Conservation (phyloP, 1,284 basidiomycete genomes). For the Coniferiporia weirii region DNA sequence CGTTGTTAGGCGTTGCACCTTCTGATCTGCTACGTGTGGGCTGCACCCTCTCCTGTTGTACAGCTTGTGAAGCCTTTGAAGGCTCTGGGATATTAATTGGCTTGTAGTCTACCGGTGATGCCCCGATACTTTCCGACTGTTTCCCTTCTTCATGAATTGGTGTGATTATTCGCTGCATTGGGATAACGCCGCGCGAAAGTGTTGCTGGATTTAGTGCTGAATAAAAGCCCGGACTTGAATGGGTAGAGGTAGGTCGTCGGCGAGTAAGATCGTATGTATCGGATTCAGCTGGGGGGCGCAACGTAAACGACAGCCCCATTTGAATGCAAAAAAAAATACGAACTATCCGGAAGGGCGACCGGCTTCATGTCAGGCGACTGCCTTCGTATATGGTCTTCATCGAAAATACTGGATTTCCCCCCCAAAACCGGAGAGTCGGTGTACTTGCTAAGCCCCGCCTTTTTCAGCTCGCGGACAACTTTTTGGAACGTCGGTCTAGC, state of each 20-base stretch:
- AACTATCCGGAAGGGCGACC: not conserved
- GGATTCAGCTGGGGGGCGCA: not conserved
- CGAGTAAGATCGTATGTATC: not conserved
- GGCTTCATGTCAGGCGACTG: conserved; percentile 18
- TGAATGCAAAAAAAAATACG: not conserved
- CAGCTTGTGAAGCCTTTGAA: not conserved
- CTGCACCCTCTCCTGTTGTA: not conserved
- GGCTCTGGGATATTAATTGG: conserved; percentile 9
- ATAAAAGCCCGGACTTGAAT: conserved; percentile 5
- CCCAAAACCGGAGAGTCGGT: conserved; percentile 23
- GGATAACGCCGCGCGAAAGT: conserved; percentile 13
- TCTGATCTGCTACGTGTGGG: conserved; percentile 8
- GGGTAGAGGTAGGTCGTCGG: not conserved
- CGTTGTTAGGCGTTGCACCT: conserved; percentile 2
- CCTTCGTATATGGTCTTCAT: conserved; percentile 20
- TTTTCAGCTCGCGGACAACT: conserved; percentile 38
- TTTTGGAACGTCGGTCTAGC: conserved; percentile 44
- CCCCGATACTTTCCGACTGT: not conserved
- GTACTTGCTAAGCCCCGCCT: conserved; percentile 30
- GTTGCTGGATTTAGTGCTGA: not conserved
- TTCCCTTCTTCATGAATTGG: conserved; percentile 17
- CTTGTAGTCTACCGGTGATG: conserved; percentile 10
- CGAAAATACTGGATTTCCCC: conserved; percentile 18
- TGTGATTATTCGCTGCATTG: conserved; percentile 20
- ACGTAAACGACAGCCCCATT: not conserved